These are phyloP conservation scores for Neonectria magnoliae DNA, from an alignment of 2,329 filamentous ascomycete species.

Conservation along the genomic window DNA sequence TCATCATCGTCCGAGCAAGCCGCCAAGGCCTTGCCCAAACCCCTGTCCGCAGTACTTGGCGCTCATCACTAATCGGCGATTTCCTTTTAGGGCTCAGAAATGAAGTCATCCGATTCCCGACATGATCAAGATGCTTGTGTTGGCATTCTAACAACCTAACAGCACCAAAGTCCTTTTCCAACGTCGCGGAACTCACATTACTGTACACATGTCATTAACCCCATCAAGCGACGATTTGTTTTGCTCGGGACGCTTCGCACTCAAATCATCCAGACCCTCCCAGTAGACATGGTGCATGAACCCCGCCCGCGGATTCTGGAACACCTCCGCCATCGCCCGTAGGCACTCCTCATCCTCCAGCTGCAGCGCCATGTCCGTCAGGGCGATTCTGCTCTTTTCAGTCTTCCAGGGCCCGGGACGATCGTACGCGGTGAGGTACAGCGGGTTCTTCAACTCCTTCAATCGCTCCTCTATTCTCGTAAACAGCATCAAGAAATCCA, in stretches of 20 bases:
- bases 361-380: conserved; percentile 15
- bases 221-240: neutral
- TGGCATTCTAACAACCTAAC: too few relatives aligned
- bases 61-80: too few relatives aligned
- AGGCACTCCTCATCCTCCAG: conserved; percentile 18
- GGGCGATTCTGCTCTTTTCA: neutral
- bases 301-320: neutral
- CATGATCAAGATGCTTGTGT: too few relatives aligned
- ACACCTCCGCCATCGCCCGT: neutral
- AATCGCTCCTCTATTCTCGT: conserved; percentile 43
- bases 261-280: conserved; percentile 8
- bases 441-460: conserved; percentile 35
- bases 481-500: conserved; percentile 39
- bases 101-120: too few relatives aligned
- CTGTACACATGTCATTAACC: neutral
- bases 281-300: conserved; percentile 30
- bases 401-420: neutral
- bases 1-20: neutral
- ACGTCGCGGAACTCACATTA: neutral
- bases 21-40: neutral
- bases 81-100: too few relatives aligned
- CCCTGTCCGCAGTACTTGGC: neutral
- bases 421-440: conserved; percentile 5
- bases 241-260: neutral
- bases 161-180: too few relatives aligned